Evolutionary conservation across 164 flowering plant species (phyloP).

Genomic region (Echeveria elegans): DNA sequence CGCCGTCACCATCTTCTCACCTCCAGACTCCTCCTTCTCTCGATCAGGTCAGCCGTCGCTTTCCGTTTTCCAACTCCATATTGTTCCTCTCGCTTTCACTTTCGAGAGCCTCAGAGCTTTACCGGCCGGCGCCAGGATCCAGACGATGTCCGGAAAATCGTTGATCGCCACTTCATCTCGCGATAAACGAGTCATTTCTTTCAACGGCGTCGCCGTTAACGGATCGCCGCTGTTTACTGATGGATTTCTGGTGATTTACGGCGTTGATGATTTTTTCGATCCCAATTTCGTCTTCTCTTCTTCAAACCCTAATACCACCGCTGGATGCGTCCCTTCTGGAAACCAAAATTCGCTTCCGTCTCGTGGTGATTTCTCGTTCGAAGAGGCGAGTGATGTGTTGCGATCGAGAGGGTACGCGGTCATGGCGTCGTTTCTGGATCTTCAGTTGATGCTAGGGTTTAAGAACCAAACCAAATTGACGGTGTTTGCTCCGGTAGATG

Average conservation of each 20-base stretch:
- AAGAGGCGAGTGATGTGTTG: slow-evolving; percentile 19
- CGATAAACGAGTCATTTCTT: slow-evolving; percentile 11
- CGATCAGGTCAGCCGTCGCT: slow-evolving; percentile 50
- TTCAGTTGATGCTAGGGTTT: slow-evolving; percentile 32
- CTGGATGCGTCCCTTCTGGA: slow-evolving; percentile 3
- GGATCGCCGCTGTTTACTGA: slow-evolving; percentile 29
- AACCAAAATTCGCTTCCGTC: neutral
- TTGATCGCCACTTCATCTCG: slow-evolving; percentile 28
- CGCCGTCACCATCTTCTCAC: slow-evolving; percentile 46
- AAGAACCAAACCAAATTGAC: slow-evolving; percentile 23
- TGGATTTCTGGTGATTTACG: slow-evolving; percentile 31
- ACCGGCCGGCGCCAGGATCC: slow-evolving; percentile 30
- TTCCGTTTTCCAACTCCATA: slow-evolving; percentile 44
- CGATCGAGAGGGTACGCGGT: slow-evolving; percentile 34
- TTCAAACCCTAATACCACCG: slow-evolving; percentile 8
- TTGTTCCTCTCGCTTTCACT: slow-evolving; percentile 32
- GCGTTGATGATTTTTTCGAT: slow-evolving; percentile 34
- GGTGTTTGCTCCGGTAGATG: slow-evolving; percentile 58
- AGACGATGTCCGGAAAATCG: slow-evolving; percentile 30
- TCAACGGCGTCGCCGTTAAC: slow-evolving; percentile 31
- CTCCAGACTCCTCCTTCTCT: slow-evolving; percentile 43
- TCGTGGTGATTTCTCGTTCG: slow-evolving; percentile 9
- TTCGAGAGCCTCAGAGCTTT: slow-evolving; percentile 27
- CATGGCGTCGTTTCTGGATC: slow-evolving; percentile 48
- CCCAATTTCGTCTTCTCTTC: slow-evolving; percentile 12